phyloP scores from a whole-genome alignment of 106 monocot genomes.

The Dioscorea zingiberensis region DNA sequence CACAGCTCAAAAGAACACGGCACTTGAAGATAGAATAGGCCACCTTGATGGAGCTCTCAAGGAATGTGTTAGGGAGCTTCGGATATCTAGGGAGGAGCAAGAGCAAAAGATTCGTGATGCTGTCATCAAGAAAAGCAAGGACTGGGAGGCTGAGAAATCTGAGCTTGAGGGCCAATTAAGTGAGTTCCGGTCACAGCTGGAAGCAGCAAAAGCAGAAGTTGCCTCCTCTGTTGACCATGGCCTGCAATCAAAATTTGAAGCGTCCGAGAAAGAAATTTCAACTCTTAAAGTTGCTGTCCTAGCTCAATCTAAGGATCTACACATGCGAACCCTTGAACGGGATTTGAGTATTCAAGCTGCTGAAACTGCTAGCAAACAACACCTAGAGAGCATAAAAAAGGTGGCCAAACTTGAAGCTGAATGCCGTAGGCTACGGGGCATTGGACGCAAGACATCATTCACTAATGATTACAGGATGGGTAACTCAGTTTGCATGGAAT shows the following conservation, averaged over 20 bases:
- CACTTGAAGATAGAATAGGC: constrained; percentile 51
- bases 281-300: constrained; percentile 44
- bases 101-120: constrained; percentile 47
- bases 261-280: constrained; percentile 47
- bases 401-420: constrained; percentile 77
- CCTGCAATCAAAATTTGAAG: constrained; percentile 33
- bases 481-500: constrained; percentile 16
- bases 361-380: constrained; percentile 77
- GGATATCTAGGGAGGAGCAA: constrained; percentile 61
- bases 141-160: constrained; percentile 45
- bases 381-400: constrained; percentile 79
- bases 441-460: constrained; percentile 25
- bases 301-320: constrained; percentile 36
- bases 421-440: constrained; percentile 43
- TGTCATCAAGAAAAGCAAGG: constrained; percentile 24
- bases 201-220: constrained; percentile 22
- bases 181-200: constrained; percentile 34
- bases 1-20: constrained; percentile 41
- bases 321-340: constrained; percentile 43
- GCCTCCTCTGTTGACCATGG: constrained; percentile 4
- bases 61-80: constrained; percentile 71
- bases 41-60: constrained; percentile 76
- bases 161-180: constrained; percentile 42
- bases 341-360: constrained; percentile 69
- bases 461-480: constrained; percentile 8